Base-by-base conservation (phyloP, 805 yeast species). In the Hanseniaspora thailandica region DNA sequence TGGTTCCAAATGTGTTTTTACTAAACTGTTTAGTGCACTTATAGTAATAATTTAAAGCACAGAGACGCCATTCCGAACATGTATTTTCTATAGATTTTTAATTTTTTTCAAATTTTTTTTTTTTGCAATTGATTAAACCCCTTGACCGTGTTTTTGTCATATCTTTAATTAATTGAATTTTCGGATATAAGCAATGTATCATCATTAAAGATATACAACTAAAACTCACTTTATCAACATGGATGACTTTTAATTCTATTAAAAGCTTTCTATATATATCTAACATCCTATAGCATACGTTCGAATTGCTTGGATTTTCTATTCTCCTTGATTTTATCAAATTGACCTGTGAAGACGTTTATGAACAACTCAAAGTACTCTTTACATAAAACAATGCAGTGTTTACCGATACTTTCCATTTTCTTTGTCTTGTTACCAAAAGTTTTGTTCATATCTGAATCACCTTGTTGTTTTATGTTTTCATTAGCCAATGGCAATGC, bases 341-440 rank as follows among this genome's bases (percentile, higher is more conserved):
- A 47, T 30, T 47, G 45, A 25, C 55, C 48, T 17, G 52, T 40
- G 38, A 52, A 52, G 2, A 52, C 19, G n/a, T 47, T 47, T 25
- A 52, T 34, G 17, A 52, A 52, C 39, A 52, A 7, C 17, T 52
- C 55, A 40, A 66, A 61, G 41, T 61, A 57, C 45, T 74, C 77
- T 59, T 84, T 74, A 2, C 75, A 57, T 5, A 67, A 60, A n/a
- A 76, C 78, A 15, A 84, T 80, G 6, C 76, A 75, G 17, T 76
- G 80, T 64, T 84, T 83, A 17, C 86, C 87, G 56, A 86, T 68
- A 7, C 88, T 89, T 76, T 75, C 58, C 69, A 71, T 56, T 66
- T 69, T 48, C 65, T 67, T 44, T 64, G 70, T 55, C 60, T 60
- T 44, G 59, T 64, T 34, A 54, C 58, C 57, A 8, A 60, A 58